Evolutionary conservation across 2,329 filamentous ascomycete species (phyloP).

Genomic region (Nigrospora sphaerica): DNA sequence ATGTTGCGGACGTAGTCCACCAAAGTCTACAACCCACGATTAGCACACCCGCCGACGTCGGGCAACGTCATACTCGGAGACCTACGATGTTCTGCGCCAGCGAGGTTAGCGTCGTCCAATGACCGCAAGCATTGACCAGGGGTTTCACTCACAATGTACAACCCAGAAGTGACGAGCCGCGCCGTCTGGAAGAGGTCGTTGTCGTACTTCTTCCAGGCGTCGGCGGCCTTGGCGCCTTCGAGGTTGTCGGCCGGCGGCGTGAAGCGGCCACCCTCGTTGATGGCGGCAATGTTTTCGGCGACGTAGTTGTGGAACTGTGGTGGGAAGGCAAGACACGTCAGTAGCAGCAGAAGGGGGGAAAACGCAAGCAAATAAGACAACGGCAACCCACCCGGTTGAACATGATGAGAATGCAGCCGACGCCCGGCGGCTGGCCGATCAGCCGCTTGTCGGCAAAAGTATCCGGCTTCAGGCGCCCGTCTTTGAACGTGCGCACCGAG

Average conservation of each 20-base stretch:
- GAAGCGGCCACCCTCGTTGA: conserved; percentile 81
- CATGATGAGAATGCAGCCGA: conserved; percentile 67
- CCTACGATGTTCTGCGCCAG: not conserved
- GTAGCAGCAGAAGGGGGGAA: not conserved
- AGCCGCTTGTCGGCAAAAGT: conserved; percentile 65
- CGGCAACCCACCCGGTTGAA: conserved; percentile 27
- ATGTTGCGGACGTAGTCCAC: conserved; percentile 61
- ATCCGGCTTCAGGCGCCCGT: conserved; percentile 68
- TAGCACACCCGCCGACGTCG: not conserved
- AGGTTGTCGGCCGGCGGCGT: conserved; percentile 46
- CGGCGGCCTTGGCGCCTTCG: conserved; percentile 29
- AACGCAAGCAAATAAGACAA: not conserved
- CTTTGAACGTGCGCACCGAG: conserved; percentile 60
- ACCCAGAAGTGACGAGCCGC: conserved; percentile 63
- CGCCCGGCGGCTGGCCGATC: conserved; percentile 64
- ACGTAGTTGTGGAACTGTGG: conserved; percentile 78
- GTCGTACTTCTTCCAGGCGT: conserved; percentile 62
- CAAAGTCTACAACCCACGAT: not conserved
- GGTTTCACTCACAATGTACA: conserved; percentile 75
- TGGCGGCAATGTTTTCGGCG: conserved; percentile 67
- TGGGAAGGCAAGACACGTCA: conserved; percentile 28
- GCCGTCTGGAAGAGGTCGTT: conserved; percentile 76
- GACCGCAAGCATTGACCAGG: conserved; percentile 46
- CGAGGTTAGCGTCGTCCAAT: not conserved
- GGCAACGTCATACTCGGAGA: not conserved